Evolutionary conservation across 2,329 filamentous ascomycete genomes (phyloP), one percentile per base, ranked within the genome.

Genomic region (Pseudocercospora vitis): DNA sequence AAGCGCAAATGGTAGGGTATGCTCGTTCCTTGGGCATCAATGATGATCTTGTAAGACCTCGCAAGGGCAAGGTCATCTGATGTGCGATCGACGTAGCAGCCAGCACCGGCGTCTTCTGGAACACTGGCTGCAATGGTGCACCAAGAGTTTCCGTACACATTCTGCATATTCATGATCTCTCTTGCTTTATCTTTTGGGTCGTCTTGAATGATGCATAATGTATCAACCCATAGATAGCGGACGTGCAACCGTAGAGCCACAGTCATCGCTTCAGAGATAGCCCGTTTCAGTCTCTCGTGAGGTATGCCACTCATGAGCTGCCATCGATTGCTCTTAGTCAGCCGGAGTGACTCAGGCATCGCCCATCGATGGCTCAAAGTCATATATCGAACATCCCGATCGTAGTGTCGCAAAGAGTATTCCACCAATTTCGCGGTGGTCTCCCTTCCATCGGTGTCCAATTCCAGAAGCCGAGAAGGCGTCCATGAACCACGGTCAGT

Each of bases 181-280:
- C 31, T 16, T 18, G 16, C 16, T 31, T 31, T 35, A 16, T 49
- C 47, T 12, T 49, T 18, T 23, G 11, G 14, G 35, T 49, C 47
- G 18, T 32, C 47, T 49, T 49, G 47, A 12, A 49, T 26, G 11
- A 49, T 49, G 33, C 47, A 49, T 2, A 49, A n/a, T 3, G 47
- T 19, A 28, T 49, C 47, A 18, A 49, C 39, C 47, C 47, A 49
- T n/a, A 49, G 5, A n/a, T 49, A 40, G 19, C 16, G 18, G 21
- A 49, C 23, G 3, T 31, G 29, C n/a, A 49, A 19, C 28, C 21
- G 18, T 5, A 14, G 28, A 8, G 46, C 46, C 23, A 48, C 46
- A 16, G 33, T 21, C 6, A 48, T 31, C 19, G 46, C 46, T 7
- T 48, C 46, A 19, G 16, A 19, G 26, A 21, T 21, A 9, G 46